These are phyloP conservation scores for Yarrowia sp. DNA, from an alignment of 805 yeast species.

Conservation along the genomic window DNA sequence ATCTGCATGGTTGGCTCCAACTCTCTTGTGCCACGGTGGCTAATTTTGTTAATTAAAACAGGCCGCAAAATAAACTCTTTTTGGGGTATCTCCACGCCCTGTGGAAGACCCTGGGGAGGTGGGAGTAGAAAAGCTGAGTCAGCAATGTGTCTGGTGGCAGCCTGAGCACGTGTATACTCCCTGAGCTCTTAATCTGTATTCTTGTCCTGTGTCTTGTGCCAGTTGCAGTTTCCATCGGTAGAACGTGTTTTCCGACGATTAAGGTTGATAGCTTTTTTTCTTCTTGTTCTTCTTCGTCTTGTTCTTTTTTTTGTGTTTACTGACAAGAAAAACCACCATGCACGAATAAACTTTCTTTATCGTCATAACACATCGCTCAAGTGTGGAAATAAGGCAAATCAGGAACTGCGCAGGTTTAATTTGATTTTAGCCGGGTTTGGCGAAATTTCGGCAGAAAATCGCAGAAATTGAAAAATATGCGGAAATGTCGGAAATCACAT, in stretches of 20 bases:
- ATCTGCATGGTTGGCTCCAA: conserved; percentile 14
- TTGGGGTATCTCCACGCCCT: neutral
- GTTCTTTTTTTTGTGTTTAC: no score
- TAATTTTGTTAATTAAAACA: neutral
- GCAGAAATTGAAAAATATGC: neutral
- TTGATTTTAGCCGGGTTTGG: no score
- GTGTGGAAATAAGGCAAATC: neutral
- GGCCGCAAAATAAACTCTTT: neutral
- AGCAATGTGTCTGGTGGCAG: no score
- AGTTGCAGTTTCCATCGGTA: no score
- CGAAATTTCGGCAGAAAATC: neutral
- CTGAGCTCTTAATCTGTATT: no score
- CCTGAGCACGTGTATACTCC: no score
- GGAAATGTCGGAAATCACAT: neutral
- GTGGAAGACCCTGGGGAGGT: neutral
- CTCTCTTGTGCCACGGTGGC: conserved; percentile 22
- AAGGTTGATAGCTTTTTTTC: neutral
- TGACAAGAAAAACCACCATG: neutral
- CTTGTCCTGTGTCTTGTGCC: no score
- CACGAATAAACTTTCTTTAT: neutral
- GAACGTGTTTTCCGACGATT: no score
- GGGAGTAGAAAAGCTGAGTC: neutral
- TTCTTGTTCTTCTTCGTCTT: no score
- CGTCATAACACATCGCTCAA: conserved; percentile 1
- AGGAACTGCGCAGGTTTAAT: neutral